phyloP scores from a whole-genome alignment of 176 grass and related monocot genomes.

The Poa annua region DNA sequence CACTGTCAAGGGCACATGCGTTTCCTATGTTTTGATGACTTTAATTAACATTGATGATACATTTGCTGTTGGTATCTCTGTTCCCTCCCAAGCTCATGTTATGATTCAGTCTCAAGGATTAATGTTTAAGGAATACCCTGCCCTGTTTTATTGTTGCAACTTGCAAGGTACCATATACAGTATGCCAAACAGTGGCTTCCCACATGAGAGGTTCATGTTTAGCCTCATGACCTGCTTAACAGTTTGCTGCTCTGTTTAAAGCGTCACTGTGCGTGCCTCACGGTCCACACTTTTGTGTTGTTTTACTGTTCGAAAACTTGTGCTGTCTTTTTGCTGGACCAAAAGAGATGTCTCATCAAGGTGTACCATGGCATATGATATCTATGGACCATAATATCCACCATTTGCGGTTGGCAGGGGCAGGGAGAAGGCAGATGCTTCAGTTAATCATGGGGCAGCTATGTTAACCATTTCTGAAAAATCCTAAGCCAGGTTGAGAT shows the following conservation, averaged over 20 bases:
- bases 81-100: slow-evolving; percentile 21
- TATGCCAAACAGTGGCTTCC: background rate
- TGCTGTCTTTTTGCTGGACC: slow-evolving; percentile 6
- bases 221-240: slow-evolving; percentile 5
- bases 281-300: slow-evolving; percentile 25
- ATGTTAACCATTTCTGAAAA: background rate
- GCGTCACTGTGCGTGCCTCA: slow-evolving; percentile 27
- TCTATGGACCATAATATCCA: slow-evolving; percentile 27
- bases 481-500: background rate
- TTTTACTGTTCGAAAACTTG: slow-evolving; percentile 29
- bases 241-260: background rate
- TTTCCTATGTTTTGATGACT: slow-evolving; percentile 19
- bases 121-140: background rate
- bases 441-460: background rate
- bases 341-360: slow-evolving; percentile 13
- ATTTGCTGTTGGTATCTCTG: slow-evolving; percentile 10
- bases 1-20: slow-evolving; percentile 47
- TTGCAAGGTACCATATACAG: background rate
- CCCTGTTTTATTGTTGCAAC: background rate
- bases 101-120: slow-evolving; percentile 23
- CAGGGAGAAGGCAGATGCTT: background rate
- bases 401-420: slow-evolving; percentile 5
- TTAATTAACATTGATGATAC: background rate
- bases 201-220: slow-evolving; percentile 18
- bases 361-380: background rate